These are phyloP conservation scores for Castanospermum australe DNA, from an alignment of 306 rosid species.

Conservation along the genomic window DNA sequence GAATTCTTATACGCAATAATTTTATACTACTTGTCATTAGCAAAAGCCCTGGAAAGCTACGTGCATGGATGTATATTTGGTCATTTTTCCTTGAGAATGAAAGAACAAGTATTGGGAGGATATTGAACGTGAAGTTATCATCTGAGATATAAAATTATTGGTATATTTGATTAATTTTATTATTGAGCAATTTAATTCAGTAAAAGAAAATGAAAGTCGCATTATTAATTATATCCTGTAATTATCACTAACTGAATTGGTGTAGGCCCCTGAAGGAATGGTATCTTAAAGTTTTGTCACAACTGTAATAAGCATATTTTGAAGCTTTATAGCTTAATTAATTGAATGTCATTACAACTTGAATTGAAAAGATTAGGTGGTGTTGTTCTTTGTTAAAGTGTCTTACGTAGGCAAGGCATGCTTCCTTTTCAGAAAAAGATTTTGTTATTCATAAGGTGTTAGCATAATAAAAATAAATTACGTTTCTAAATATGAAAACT, in stretches of 20 bases:
- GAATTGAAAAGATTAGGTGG: constrained; percentile 48
- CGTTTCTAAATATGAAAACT: too few relatives aligned
- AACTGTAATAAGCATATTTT: constrained; percentile 54
- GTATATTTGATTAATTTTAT: too few relatives aligned
- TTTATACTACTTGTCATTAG: not conserved
- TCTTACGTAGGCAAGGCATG: constrained; percentile 70
- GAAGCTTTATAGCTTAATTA: constrained; percentile 46
- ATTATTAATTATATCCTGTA: not conserved
- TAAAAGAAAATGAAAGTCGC: not conserved
- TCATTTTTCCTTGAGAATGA: not conserved
- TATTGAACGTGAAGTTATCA: too few relatives aligned
- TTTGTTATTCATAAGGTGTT: too few relatives aligned
- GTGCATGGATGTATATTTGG: constrained; percentile 13
- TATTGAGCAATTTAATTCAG: not conserved
- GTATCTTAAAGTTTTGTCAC: constrained; percentile 50
- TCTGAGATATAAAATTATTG: too few relatives aligned
- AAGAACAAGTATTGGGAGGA: too few relatives aligned
- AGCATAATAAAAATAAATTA: too few relatives aligned
- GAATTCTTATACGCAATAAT: too few relatives aligned
- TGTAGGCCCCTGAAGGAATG: constrained; percentile 43
- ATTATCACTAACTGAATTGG: constrained; percentile 28
- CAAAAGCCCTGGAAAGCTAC: not conserved
- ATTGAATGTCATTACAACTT: too few relatives aligned
- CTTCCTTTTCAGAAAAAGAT: constrained; percentile 52
- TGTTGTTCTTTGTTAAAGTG: constrained; percentile 44